Conservation (phyloP, 306 rosid species). For the Ormosia emarginata region DNA sequence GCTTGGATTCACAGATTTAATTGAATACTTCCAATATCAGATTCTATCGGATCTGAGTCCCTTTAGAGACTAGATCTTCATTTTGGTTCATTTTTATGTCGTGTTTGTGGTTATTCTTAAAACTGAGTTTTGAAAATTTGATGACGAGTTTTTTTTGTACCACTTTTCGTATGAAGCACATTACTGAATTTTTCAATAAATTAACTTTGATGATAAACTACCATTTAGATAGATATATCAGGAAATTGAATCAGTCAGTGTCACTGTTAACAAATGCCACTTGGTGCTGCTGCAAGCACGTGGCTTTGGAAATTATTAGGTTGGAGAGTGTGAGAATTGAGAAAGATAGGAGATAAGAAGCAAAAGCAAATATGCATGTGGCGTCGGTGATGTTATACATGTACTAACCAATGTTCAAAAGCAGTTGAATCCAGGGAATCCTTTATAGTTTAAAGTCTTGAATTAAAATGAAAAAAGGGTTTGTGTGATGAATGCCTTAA, state of each 20-base stretch:
- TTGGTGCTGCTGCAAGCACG: background rate
- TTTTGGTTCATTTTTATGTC: background rate
- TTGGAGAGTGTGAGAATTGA: slow-evolving; percentile 5
- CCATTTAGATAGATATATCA: background rate
- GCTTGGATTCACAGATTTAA: background rate
- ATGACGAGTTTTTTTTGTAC: background rate
- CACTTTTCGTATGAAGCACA: background rate
- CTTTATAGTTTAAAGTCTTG: background rate
- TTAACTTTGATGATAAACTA: background rate
- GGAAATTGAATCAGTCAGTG: background rate
- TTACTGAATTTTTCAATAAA: background rate
- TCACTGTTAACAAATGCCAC: background rate
- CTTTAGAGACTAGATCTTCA: slow-evolving; percentile 3
- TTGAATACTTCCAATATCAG: background rate
- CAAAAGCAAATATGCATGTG: background rate
- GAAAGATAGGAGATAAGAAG: background rate
- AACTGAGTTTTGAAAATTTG: background rate
- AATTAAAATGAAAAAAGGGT: background rate
- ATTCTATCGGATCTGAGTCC: slow-evolving; percentile 4
- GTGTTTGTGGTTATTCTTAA: background rate
- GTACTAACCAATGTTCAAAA: background rate
- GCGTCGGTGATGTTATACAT: background rate
- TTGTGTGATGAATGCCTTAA: too few species aligned
- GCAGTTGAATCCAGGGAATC: background rate
- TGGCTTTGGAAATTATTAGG: background rate